Evolutionary conservation across 176 grass and related monocot genomes (phyloP).

Genomic region (Oryza glumipatula): DNA sequence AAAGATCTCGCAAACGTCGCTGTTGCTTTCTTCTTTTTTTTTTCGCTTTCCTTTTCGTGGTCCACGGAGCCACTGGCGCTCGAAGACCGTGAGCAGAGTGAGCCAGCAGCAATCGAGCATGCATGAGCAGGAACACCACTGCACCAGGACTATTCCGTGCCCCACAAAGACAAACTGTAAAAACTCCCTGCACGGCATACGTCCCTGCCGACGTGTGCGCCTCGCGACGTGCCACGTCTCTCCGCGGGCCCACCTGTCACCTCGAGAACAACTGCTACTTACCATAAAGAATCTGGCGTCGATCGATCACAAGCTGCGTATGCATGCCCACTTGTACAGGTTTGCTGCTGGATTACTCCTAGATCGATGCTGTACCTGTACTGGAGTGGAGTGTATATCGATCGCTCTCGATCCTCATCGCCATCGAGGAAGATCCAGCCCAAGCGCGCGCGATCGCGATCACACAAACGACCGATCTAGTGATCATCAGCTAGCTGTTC

Average conservation of each 20-base stretch:
- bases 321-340: not conserved
- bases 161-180: not conserved
- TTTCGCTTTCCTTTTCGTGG: conserved; percentile 26
- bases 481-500: not conserved
- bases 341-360: conserved; percentile 10
- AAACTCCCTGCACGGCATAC: not conserved
- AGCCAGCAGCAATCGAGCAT: not conserved
- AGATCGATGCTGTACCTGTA: not conserved
- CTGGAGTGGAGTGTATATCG: no score
- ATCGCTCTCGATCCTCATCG: conserved; percentile 1
- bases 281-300: not conserved
- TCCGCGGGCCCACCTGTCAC: not conserved
- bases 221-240: not conserved
- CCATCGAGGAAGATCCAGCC: conserved; percentile 17
- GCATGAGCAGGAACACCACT: not conserved
- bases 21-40: conserved; percentile 44
- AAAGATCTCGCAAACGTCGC: conserved; percentile 31
- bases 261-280: not conserved
- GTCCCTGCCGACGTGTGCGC: not conserved
- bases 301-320: not conserved
- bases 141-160: conserved; percentile 12
- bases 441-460: not conserved
- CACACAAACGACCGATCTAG: not conserved
- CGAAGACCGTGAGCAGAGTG: conserved; percentile 9
- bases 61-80: conserved; percentile 26